These are phyloP conservation scores for Gnomoniopsis sp. DNA, from an alignment of 2,329 filamentous ascomycete species.

Conservation along the genomic window DNA sequence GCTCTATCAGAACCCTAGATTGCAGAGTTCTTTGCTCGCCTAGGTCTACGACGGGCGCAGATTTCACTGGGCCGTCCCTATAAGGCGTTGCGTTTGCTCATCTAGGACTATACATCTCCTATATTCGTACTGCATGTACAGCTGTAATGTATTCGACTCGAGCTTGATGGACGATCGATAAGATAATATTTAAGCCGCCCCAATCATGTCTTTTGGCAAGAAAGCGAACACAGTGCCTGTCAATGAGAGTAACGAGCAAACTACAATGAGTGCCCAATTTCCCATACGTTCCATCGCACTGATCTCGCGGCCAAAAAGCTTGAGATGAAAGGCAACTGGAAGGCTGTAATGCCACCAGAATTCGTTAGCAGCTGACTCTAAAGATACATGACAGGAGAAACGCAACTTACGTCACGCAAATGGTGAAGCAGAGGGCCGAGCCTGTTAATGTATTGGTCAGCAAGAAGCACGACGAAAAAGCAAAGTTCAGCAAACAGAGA, in stretches of 20 bases:
- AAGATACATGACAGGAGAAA: background rate
- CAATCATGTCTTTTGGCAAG: conserved; percentile 72
- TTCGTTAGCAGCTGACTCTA: background rate
- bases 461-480: no score
- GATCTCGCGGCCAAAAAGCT: conserved; percentile 78
- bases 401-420: conserved; percentile 70
- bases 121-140: no score
- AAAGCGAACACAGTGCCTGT: conserved; percentile 86
- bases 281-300: conserved; percentile 57
- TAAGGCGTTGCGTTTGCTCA: no score
- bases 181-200: conserved; percentile 30
- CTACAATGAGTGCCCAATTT: conserved; percentile 65
- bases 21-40: no score
- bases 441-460: conserved; percentile 29
- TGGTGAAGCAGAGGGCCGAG: conserved; percentile 85
- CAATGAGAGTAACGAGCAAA: conserved; percentile 67
- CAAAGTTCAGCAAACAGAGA: background rate
- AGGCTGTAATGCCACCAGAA: conserved; percentile 39
- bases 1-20: no score
- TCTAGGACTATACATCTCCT: no score
- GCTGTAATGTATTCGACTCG: no score
- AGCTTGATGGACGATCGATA: no score
- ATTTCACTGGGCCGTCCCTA: no score
- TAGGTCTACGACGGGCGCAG: no score
- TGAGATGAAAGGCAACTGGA: conserved; percentile 84